phyloP scores from a whole-genome alignment of 2,329 filamentous ascomycete species.

The Phialophora verrucosa region DNA sequence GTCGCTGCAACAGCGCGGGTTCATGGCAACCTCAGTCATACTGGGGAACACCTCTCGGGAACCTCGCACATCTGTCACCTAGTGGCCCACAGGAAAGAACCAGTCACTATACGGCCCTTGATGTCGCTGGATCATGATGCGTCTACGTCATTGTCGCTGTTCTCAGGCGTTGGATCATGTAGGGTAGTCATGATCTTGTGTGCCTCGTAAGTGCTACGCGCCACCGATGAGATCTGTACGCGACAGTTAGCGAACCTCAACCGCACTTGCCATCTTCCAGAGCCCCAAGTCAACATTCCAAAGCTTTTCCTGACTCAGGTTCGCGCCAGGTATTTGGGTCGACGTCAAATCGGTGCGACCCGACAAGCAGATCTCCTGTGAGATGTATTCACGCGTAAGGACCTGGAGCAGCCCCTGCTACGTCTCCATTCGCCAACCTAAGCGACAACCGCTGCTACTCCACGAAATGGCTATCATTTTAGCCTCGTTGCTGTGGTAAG shows the following conservation, averaged over 20 bases:
- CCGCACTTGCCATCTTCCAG: slow-evolving; percentile 4
- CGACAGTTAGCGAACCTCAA: not conserved
- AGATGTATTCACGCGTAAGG: not conserved
- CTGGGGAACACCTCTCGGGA: not conserved
- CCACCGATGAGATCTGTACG: not conserved
- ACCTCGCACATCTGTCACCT: not conserved
- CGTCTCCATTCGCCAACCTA: not conserved
- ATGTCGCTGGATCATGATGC: not conserved
- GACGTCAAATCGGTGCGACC: slow-evolving; percentile 16
- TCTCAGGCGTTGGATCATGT: not conserved
- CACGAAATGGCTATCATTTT: not conserved
- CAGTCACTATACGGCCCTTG: not conserved
- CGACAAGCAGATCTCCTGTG: not conserved
- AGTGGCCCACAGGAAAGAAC: not conserved
- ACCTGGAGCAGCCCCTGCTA: slow-evolving; percentile 4
- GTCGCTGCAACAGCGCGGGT: not conserved
- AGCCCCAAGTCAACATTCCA: slow-evolving; percentile 7
- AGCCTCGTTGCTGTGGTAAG: not conserved
- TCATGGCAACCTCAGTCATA: not conserved
- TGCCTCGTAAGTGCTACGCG: too few species aligned
- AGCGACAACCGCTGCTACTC: not conserved
- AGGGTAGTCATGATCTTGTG: not conserved
- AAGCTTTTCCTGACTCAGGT: slow-evolving; percentile 9
- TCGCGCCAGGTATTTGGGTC: not conserved
- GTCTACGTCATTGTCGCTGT: not conserved